phyloP scores from a whole-genome alignment of 2,329 filamentous ascomycete species.

The Nemania abortiva region DNA sequence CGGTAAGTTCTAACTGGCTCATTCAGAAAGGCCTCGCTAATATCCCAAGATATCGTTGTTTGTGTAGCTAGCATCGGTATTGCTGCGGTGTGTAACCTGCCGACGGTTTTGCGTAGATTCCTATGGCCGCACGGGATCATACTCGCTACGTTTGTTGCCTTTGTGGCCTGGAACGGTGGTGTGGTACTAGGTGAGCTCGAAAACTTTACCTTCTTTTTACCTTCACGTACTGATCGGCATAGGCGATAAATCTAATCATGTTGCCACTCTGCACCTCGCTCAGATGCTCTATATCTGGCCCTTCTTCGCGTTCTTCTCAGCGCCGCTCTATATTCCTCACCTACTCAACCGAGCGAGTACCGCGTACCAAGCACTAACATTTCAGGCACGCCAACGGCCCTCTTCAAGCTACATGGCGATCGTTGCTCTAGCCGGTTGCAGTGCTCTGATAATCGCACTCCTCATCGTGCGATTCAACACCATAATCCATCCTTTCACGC shows the following conservation, averaged over 20 bases:
- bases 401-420: conserved; percentile 49
- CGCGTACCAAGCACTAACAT: conserved; percentile 21
- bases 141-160: conserved; percentile 75
- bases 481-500: conserved; percentile 92
- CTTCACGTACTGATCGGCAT: conserved; percentile 44
- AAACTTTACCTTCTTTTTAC: not conserved
- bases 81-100: conserved; percentile 65
- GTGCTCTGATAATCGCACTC: conserved; percentile 55
- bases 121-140: conserved; percentile 73
- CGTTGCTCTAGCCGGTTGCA: conserved; percentile 53
- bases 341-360: conserved; percentile 55
- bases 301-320: conserved; percentile 89
- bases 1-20: conserved; percentile 57
- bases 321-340: conserved; percentile 75
- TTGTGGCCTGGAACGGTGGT: conserved; percentile 88
- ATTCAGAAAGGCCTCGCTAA: conserved; percentile 22
- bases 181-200: conserved; percentile 81
- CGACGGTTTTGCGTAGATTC: conserved; percentile 57
- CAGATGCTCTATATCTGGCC: conserved; percentile 98
- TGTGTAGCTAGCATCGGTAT: conserved; percentile 73
- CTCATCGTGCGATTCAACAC: conserved; percentile 83
- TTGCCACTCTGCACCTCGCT: conserved; percentile 86
- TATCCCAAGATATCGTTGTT: conserved; percentile 62
- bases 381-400: not conserved
- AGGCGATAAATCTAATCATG: conserved; percentile 95